phyloP scores from a whole-genome alignment of 1,284 basidiomycete genomes.

The Puccinia coronata region DNA sequence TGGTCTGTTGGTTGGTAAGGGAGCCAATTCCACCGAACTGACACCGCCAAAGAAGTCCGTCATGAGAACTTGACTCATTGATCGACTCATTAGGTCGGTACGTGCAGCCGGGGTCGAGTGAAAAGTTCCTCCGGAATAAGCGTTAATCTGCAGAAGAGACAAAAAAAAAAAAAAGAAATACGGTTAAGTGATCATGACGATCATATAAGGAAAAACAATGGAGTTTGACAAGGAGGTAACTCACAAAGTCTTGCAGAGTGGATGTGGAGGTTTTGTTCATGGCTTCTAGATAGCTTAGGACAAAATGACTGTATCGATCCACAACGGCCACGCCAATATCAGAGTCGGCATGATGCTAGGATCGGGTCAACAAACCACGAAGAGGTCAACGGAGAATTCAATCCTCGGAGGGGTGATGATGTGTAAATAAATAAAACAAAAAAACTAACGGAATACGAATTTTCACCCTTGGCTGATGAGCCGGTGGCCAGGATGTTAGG shows the following conservation, averaged over 20 bases:
- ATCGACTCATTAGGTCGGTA: slow-evolving; percentile 74
- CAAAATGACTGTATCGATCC: slow-evolving; percentile 89
- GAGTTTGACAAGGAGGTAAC: slow-evolving; percentile 58
- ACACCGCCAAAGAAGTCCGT: slow-evolving; percentile 97
- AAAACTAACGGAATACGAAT: slow-evolving; percentile 82
- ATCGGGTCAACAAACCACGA: not conserved
- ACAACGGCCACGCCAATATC: slow-evolving; percentile 95
- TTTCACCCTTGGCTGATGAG: slow-evolving; percentile 81
- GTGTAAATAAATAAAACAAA: not conserved
- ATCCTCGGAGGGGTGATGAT: not conserved
- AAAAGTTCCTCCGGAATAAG: slow-evolving; percentile 73
- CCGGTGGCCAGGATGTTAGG: slow-evolving; percentile 94
- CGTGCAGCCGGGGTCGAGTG: slow-evolving; percentile 84
- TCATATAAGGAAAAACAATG: not conserved
- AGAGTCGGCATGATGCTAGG: slow-evolving; percentile 84
- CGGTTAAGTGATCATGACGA: not conserved
- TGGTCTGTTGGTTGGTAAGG: not conserved
- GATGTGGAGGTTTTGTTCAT: slow-evolving; percentile 83
- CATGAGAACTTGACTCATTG: slow-evolving; percentile 71
- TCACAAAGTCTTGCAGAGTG: slow-evolving; percentile 80
- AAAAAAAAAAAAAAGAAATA: slow-evolving; percentile 20
- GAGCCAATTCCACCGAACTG: slow-evolving; percentile 70
- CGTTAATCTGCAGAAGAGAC: slow-evolving; percentile 72
- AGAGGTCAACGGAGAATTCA: not conserved
- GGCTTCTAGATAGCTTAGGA: slow-evolving; percentile 85